Percentiles rank a stretch among this genome's conserved stretches.
Conservation (phyloP, 768 basidiomycete genomes). For the Leucosporidium creatinivorum region DNA sequence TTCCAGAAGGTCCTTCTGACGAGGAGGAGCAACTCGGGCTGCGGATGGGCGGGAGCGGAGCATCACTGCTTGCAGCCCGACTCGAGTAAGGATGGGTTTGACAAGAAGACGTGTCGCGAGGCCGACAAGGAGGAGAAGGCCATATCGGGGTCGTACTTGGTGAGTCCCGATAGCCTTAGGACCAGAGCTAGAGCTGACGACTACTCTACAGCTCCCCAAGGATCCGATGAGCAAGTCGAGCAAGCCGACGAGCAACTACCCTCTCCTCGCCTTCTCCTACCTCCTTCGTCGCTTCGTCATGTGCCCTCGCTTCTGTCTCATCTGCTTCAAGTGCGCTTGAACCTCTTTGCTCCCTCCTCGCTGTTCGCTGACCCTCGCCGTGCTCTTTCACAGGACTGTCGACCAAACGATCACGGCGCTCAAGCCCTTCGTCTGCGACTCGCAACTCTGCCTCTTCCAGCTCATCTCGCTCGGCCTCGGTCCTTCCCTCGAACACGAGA, state of each 20-base stretch:
- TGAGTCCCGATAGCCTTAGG: not conserved
- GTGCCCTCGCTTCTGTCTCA: conserved; percentile 63
- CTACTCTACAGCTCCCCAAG: conserved; percentile 32
- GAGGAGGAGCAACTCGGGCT: conserved; percentile 47
- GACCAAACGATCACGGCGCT: conserved; percentile 53
- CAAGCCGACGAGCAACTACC: conserved; percentile 49
- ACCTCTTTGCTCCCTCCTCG: not conserved
- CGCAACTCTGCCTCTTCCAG: conserved; percentile 60
- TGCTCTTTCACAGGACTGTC: conserved; percentile 38
- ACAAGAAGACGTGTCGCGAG: conserved; percentile 43
- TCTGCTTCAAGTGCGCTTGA: conserved; percentile 51
- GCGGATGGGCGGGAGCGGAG: conserved; percentile 68
- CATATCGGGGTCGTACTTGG: conserved; percentile 37
- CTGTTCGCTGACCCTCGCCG: not conserved
- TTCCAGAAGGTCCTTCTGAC: conserved; percentile 53
- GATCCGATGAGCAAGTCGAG: conserved; percentile 47
- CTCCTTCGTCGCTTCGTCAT: conserved; percentile 58
- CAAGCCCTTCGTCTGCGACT: conserved; percentile 66
- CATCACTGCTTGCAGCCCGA: conserved; percentile 46
- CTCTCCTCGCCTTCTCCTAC: conserved; percentile 59
- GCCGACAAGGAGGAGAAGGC: conserved; percentile 45
- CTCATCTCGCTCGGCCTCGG: conserved; percentile 61
- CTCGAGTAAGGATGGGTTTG: conserved; percentile 41
- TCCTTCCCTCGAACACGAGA: conserved; percentile 66
- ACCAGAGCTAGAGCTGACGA: not conserved